Percentiles rank a stretch among this genome's conserved stretches.
These are phyloP conservation scores for Crepidotus variabilis DNA, from an alignment of 768 basidiomycete species.

Conservation along the genomic window DNA sequence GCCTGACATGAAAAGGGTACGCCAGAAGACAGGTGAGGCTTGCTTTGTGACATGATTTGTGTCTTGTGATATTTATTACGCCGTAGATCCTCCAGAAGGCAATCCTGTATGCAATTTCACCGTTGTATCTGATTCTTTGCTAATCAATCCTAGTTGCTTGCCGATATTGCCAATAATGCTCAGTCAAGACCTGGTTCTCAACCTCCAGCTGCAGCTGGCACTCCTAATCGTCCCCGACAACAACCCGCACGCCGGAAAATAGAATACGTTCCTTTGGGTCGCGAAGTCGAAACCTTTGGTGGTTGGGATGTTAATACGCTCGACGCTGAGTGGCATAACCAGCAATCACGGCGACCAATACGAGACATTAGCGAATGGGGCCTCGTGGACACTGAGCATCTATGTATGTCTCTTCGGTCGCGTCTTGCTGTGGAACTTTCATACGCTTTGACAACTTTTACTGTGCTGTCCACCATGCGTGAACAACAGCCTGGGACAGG, in stretches of 20 bases:
- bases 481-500: slow-evolving; percentile 60
- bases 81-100: slow-evolving; percentile 45
- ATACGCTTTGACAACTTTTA: slow-evolving; percentile 86
- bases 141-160: slow-evolving; percentile 10
- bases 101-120: slow-evolving; percentile 35
- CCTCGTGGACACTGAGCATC: slow-evolving; percentile 83
- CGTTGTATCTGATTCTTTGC: not conserved
- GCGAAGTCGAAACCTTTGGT: slow-evolving; percentile 72
- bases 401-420: slow-evolving; percentile 90
- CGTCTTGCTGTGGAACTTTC: slow-evolving; percentile 80
- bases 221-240: slow-evolving; percentile 34
- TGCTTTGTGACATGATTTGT: slow-evolving; percentile 8
- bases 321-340: slow-evolving; percentile 53
- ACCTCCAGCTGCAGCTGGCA: slow-evolving; percentile 24
- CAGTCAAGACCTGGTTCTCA: slow-evolving; percentile 17
- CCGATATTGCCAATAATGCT: slow-evolving; percentile 25
- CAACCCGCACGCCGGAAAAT: slow-evolving; percentile 74
- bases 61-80: slow-evolving; percentile 6
- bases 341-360: slow-evolving; percentile 52
- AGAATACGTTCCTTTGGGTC: slow-evolving; percentile 80
- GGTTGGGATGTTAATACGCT: slow-evolving; percentile 75
- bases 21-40: slow-evolving; percentile 67
- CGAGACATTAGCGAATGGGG: slow-evolving; percentile 86
- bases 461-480: slow-evolving; percentile 75
- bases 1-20: slow-evolving; percentile 61